Evolutionary conservation across 192 early-diverging fungal genomes (phyloP), one percentile per base, ranked within the genome.

Genomic region (Linnemannia hyalina): DNA sequence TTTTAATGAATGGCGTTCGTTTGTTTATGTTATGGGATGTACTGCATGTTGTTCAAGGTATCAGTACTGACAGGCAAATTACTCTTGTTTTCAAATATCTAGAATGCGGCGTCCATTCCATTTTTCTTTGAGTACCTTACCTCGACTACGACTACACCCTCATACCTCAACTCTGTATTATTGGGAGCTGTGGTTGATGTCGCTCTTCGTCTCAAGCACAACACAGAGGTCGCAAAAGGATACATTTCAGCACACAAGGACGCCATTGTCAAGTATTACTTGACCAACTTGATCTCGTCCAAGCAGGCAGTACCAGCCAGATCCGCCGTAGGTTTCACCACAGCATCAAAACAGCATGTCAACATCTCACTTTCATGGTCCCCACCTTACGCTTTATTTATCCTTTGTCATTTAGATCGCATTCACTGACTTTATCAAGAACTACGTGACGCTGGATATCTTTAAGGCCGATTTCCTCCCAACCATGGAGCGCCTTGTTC

Each of bases 401-500:
- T 60, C 80, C 75, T 65, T 83, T 57, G 78, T 78, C 68, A 29
- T 38, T 6, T 87, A 84, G 81, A 82, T 86, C 38, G 82, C 92
- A 23, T 90, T 96, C 47, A 81, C 91, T 36, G 90, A 91, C 49
- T 96, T 96, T 79, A 84, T 97, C 55, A 88, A 89, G 22, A 60
- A 57, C 20, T 92, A 84, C 57, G 88, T 97, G 16, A 88, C 90
- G 5, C 86, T 90, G 38, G 88, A 82, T 6, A 80, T 89, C 49
- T 95, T 96, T 63, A 89, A 90, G 35, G 49, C 69, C 8, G 89
- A 94, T 69, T 92, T 97, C 70, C 75, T 92, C 22, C 88, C 94
- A 32, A 88, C 91, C 49, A 89, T 95, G n/a, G 92, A 95, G 54
- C 93, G 94, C 60, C 91, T 97, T 85, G 90, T 97, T 74, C 88